Conservation (phyloP, 345 rosid genomes). For the Ceriops decandra region DNA sequence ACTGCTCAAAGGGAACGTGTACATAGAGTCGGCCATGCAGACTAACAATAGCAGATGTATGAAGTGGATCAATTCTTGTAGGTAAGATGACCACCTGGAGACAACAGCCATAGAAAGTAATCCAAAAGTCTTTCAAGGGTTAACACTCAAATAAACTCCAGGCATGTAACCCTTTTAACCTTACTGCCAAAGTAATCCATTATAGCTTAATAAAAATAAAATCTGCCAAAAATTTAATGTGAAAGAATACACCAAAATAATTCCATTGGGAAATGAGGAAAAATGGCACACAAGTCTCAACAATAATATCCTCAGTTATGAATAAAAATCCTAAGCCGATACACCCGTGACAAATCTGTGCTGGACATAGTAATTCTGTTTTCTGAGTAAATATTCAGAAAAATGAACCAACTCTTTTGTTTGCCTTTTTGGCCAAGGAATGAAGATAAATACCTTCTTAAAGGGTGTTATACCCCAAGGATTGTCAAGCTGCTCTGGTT, state of each 20-base stretch:
- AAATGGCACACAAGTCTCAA: background rate
- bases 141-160: background rate
- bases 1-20: conserved; percentile 50
- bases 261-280: background rate
- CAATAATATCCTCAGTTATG: background rate
- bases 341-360: too few relatives aligned
- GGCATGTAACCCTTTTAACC: background rate
- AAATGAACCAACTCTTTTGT: too few relatives aligned
- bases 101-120: conserved; percentile 8
- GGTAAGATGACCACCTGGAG: conserved; percentile 70
- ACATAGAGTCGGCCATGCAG: conserved; percentile 73
- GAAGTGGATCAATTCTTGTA: conserved; percentile 70
- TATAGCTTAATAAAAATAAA: background rate
- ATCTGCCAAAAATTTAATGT: background rate
- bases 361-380: too few relatives aligned
- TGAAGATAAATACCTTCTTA: conserved; percentile 50
- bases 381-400: too few relatives aligned
- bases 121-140: background rate
- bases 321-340: too few relatives aligned
- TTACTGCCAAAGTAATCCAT: background rate
- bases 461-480: conserved; percentile 93
- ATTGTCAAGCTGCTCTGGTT: conserved; percentile 75
- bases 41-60: conserved; percentile 66
- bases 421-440: too few relatives aligned
- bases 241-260: too few relatives aligned